Evolutionary conservation across 169 alveolate genomes (phyloP), one percentile per base, ranked within the genome.

Genomic region (Babesia bigemina): DNA sequence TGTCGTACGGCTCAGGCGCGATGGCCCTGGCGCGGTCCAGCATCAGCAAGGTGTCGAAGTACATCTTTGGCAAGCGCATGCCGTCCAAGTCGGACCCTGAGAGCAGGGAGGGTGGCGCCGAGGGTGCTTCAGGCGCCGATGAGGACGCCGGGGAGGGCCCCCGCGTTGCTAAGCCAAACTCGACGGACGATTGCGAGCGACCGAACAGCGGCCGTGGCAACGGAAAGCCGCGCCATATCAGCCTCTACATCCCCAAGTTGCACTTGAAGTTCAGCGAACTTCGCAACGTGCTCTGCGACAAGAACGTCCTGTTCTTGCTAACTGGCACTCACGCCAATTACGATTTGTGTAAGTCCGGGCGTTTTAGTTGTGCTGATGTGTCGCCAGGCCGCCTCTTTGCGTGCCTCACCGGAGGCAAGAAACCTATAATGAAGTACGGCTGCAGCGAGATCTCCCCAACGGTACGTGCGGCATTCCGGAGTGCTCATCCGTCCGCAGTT

Each of bases 251-350:
- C 55, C 86, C 76, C 21, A 83, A 83, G 75, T 36, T 83, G 22
- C 85, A 75, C 55, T 48, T 83, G 86, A 83, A 83, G 42, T 75
- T 66, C 49, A 17, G 86, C 36, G 90, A 83, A 29, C 67, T 83
- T 47, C 65, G 77, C 26, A 75, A 45, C 47, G 90, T 83, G 52
- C 67, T 83, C 45, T 62, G 83, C 52, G 90, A 83, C 70, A 48
- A 83, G 63, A 73, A 56, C 47, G 90, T 83, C 22, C 21, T 49
- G 28, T 63, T 83, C 58, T 19, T 75, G 48, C 83, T 83, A 21
- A 63, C 86, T n/a, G 90, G 90, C 55, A 58, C 90, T 10, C 75
- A 73, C n/a, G 75, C 86, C 22, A 72, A 49, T 49, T 28, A 33
- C 45, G 72, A 63, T 24, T 63, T 75, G 42, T 59, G 90, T 75